Evolutionary conservation across 2,329 filamentous ascomycete genomes (phyloP).

Genomic region (Xylaria sp.): DNA sequence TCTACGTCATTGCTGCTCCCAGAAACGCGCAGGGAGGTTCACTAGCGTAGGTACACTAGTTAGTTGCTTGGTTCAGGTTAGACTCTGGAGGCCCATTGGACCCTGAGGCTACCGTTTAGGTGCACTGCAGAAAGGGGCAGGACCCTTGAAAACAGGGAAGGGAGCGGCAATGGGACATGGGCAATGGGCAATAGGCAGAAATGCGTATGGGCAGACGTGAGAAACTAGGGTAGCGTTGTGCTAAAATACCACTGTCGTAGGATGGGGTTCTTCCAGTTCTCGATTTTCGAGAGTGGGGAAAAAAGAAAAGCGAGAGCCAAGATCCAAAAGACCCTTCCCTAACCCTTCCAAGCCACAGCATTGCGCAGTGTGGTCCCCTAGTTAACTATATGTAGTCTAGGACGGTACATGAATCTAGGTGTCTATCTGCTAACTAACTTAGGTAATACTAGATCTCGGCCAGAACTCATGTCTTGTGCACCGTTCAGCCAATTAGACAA

Average conservation of each 20-base stretch:
- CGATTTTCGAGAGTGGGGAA: conserved; percentile 10
- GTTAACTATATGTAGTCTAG: too few species aligned
- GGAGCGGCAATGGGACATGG: not conserved
- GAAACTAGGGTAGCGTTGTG: not conserved
- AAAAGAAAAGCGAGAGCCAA: not conserved
- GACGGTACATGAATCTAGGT: too few species aligned
- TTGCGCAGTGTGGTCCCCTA: not conserved
- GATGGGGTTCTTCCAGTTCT: conserved; percentile 27
- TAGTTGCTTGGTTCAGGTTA: conserved; percentile 11
- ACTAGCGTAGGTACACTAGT: not conserved
- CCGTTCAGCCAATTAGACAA: too few species aligned
- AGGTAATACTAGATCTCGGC: too few species aligned
- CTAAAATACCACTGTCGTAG: conserved; percentile 15
- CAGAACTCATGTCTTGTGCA: too few species aligned
- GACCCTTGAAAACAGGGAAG: conserved; percentile 25
- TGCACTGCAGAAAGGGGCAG: conserved; percentile 21
- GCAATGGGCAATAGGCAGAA: not conserved
- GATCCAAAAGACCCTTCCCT: not conserved
- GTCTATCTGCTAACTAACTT: too few species aligned
- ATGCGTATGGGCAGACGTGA: not conserved
- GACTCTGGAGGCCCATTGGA: conserved; percentile 11
- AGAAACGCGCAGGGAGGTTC: not conserved
- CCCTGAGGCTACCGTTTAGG: conserved; percentile 27
- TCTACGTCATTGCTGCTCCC: conserved; percentile 20
- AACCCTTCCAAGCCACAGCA: too few species aligned